phyloP scores from a whole-genome alignment of 2,329 filamentous ascomycete genomes.

The Aureobasidium sp. region DNA sequence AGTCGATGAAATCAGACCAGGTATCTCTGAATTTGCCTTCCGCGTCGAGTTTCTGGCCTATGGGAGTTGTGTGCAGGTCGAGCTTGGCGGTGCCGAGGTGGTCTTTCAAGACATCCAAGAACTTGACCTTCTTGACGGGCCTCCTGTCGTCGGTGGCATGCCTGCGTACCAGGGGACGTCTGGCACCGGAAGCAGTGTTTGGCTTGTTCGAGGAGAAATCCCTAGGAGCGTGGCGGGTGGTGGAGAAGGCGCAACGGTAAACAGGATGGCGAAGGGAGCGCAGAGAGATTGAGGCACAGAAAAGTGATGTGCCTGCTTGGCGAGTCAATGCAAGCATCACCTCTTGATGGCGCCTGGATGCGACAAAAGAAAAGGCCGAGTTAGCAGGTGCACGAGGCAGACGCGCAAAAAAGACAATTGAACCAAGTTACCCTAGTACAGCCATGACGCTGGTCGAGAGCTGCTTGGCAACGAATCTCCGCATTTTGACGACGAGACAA shows the following conservation, averaged over 20 bases:
- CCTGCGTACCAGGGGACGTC: neutral
- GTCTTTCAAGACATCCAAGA: slow-evolving; percentile 20
- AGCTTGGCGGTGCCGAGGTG: slow-evolving; percentile 21
- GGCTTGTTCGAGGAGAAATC: neutral
- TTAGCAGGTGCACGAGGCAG: neutral
- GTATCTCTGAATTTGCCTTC: slow-evolving; percentile 23
- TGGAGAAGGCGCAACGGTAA: slow-evolving; percentile 11
- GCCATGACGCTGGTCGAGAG: neutral
- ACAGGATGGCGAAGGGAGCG: slow-evolving; percentile 22
- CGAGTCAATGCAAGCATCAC: slow-evolving; percentile 19
- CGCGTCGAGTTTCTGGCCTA: slow-evolving; percentile 25
- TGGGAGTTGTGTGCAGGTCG: slow-evolving; percentile 28
- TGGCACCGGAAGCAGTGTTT: neutral
- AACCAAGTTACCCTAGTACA: neutral
- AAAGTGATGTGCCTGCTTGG: slow-evolving; percentile 30
- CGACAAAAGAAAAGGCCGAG: neutral
- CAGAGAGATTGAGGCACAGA: slow-evolving; percentile 32
- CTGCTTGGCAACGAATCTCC: neutral
- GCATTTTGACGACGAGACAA: neutral
- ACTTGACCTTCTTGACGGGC: neutral
- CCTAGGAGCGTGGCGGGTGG: neutral
- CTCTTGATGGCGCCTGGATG: neutral
- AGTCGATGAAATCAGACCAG: slow-evolving; percentile 23
- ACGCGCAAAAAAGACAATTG: neutral
- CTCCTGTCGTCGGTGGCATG: neutral